Evolutionary conservation across 768 basidiomycete genomes (phyloP).

Genomic region (Heimioporus sp.): DNA sequence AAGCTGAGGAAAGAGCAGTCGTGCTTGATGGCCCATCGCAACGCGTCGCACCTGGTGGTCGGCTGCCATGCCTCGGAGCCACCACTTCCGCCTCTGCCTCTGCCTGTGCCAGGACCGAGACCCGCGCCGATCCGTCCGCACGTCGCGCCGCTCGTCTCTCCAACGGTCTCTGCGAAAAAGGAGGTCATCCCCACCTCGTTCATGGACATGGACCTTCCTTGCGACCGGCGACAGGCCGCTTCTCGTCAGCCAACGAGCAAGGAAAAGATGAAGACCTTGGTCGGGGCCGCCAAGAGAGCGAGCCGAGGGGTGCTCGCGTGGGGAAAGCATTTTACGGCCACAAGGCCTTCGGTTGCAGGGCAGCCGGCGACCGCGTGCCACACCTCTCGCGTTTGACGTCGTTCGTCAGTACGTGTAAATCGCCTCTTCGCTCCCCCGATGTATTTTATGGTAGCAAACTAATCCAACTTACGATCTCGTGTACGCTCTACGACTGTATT

Average conservation of each 20-base stretch:
- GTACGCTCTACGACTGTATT: conserved; percentile 13
- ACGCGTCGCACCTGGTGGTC: background rate
- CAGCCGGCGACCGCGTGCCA: background rate
- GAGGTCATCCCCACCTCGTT: conserved; percentile 20
- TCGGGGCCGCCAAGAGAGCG: conserved; percentile 21
- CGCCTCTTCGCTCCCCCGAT: conserved; percentile 1
- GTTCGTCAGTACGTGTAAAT: conserved; percentile 6
- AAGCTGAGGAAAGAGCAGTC: conserved; percentile 15
- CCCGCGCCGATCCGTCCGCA: background rate
- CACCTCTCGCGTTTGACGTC: conserved; percentile 3
- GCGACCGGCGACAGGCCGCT: conserved; percentile 11
- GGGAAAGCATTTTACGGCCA: conserved; percentile 27
- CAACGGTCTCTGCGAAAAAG: background rate
- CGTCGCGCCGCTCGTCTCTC: background rate
- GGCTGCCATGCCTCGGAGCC: conserved; percentile 3
- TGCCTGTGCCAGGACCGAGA: conserved; percentile 4
- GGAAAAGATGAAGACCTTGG: conserved; percentile 19
- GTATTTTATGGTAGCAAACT: conserved; percentile 25
- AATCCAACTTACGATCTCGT: conserved; percentile 1
- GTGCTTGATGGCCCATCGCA: background rate
- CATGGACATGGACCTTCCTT: conserved; percentile 34
- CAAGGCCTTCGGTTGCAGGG: background rate
- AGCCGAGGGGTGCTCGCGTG: conserved; percentile 29
- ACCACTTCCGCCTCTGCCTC: background rate
- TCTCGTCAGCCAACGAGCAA: conserved; percentile 9